phyloP scores from a whole-genome alignment of 495 filamentous ascomycete species.

The Xylaria cubensis region DNA sequence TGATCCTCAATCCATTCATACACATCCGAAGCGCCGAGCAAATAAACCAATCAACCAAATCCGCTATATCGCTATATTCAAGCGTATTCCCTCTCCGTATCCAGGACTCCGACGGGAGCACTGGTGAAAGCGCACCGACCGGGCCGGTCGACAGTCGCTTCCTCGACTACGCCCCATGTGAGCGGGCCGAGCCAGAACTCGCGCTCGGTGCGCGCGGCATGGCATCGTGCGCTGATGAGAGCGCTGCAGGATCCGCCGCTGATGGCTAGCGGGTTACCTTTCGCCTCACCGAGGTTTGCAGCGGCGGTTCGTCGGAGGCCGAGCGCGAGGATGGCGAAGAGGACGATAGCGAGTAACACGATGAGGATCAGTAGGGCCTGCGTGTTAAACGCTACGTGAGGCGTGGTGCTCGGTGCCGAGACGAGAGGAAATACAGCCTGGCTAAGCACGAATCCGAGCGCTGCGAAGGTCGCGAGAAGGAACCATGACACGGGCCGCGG shows the following conservation, averaged over 20 bases:
- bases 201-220: constrained; percentile 31
- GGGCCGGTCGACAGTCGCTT: constrained; percentile 39
- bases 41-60: background rate
- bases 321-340: constrained; percentile 39
- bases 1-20: background rate
- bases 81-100: constrained; percentile 48
- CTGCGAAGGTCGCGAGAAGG: constrained; percentile 44
- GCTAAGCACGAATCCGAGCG: constrained; percentile 46
- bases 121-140: constrained; percentile 50
- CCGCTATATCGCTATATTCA: constrained; percentile 20
- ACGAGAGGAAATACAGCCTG: constrained; percentile 44
- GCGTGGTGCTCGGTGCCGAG: constrained; percentile 1
- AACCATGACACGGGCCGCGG: constrained; percentile 48
- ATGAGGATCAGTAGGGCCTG: constrained; percentile 45
- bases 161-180: constrained; percentile 51
- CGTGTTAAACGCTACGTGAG: constrained; percentile 42
- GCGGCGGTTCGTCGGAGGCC: constrained; percentile 42
- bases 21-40: constrained; percentile 10
- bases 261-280: constrained; percentile 46
- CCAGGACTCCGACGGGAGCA: constrained; percentile 35
- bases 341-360: constrained; percentile 40
- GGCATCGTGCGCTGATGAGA: constrained; percentile 51
- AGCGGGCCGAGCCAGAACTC: constrained; percentile 40
- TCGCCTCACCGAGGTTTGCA: constrained; percentile 28
- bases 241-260: constrained; percentile 49